These are phyloP conservation scores for Neodidymelliopsis sp. DNA, from an alignment of 2,329 filamentous ascomycete genomes.

Conservation along the genomic window DNA sequence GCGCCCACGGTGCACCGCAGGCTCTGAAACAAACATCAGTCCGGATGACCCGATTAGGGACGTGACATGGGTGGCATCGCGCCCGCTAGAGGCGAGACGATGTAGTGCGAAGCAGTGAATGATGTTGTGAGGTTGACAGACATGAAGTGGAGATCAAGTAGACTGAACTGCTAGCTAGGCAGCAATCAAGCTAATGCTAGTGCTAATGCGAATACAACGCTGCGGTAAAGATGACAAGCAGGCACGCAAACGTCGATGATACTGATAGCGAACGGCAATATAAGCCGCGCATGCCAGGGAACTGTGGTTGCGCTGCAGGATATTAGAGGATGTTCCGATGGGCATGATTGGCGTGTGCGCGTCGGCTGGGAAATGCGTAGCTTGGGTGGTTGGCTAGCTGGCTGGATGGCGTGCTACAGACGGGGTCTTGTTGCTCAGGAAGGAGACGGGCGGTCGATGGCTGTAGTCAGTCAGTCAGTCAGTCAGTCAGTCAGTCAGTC, in stretches of 20 bases:
- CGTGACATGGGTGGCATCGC: conserved; percentile 1
- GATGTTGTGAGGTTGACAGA: neutral
- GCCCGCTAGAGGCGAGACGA: conserved; percentile 1
- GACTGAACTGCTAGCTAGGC: conserved; percentile 4
- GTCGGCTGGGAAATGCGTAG: neutral
- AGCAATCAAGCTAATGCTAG: conserved; percentile 3
- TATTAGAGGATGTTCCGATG: conserved; percentile 2
- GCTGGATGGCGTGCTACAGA: too few species aligned
- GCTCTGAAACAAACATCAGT: conserved; percentile 17
- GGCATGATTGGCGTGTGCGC: conserved; percentile 2
- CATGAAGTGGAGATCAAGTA: neutral
- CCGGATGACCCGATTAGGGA: conserved; percentile 11
- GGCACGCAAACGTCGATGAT: conserved; percentile 12
- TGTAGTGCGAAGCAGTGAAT: conserved; percentile 7
- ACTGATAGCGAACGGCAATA: neutral
- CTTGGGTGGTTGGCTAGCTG: too few species aligned
- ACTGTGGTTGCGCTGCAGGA: conserved; percentile 4
- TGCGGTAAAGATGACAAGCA: too few species aligned
- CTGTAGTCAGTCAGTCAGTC: too few species aligned
- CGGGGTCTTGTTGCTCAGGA: too few species aligned
- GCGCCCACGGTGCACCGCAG: conserved; percentile 15
- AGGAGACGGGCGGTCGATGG: too few species aligned
- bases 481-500: too few species aligned
- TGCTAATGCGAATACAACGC: too few species aligned
- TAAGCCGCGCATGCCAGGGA: conserved; percentile 14